These are phyloP conservation scores for Jatropha podagrica DNA, from an alignment of 441 rosid genomes.

Conservation along the genomic window DNA sequence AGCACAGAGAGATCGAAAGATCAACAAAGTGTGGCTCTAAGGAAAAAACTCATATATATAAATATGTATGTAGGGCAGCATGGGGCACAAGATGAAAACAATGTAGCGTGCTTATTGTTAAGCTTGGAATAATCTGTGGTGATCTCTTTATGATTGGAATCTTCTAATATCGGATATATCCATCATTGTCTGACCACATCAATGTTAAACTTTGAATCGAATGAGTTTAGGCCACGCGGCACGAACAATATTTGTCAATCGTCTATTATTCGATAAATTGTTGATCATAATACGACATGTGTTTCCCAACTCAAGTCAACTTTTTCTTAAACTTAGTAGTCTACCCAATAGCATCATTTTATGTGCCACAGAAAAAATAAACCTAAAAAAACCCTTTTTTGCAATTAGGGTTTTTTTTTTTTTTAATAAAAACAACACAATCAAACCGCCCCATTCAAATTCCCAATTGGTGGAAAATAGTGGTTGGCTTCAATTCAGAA, in stretches of 20 bases:
- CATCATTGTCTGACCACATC: slow-evolving; percentile 31
- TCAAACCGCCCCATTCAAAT: slow-evolving; percentile 38
- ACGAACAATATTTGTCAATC: not conserved
- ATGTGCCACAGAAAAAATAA: slow-evolving; percentile 2
- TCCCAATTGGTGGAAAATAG: slow-evolving; percentile 23
- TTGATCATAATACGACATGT: not conserved
- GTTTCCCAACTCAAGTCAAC: not conserved
- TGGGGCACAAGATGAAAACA: not conserved
- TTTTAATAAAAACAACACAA: not conserved
- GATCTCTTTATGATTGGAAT: slow-evolving; percentile 20
- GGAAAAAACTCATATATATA: too few species aligned
- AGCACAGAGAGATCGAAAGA: too few species aligned
- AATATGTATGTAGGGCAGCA: not conserved
- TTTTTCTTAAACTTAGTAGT: slow-evolving; percentile 5
- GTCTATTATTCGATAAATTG: slow-evolving; percentile 11
- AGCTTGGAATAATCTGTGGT: not conserved
- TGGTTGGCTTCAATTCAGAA: slow-evolving; percentile 22
- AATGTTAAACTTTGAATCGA: slow-evolving; percentile 33
- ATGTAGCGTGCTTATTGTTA: not conserved
- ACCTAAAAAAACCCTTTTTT: not conserved
- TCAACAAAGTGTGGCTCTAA: too few species aligned
- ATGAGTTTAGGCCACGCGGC: slow-evolving; percentile 22
- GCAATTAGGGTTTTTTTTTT: not conserved
- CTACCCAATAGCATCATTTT: slow-evolving; percentile 30
- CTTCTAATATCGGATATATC: slow-evolving; percentile 21